Evolutionary conservation across 495 filamentous ascomycete genomes (phyloP).

Genomic region (Evernia prunastri): DNA sequence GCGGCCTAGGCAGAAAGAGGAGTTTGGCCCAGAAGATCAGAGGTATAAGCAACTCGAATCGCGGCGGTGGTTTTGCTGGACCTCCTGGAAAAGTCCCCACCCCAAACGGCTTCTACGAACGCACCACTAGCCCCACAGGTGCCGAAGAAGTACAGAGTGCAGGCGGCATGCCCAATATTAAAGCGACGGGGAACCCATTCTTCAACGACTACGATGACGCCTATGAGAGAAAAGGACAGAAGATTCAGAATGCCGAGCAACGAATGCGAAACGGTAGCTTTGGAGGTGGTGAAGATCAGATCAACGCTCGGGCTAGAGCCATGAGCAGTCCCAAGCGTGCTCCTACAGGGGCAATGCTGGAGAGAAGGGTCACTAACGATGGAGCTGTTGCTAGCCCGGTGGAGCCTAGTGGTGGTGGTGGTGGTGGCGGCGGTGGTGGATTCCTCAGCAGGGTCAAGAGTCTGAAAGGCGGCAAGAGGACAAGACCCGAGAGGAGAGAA

Average conservation of each 20-base stretch:
- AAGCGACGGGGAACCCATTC: slow-evolving; percentile 64
- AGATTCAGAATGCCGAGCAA: slow-evolving; percentile 51
- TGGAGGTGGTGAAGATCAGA: slow-evolving; percentile 36
- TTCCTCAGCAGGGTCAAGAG: slow-evolving; percentile 85
- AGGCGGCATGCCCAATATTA: slow-evolving; percentile 32
- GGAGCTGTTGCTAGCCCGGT: slow-evolving; percentile 33
- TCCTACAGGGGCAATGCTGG: slow-evolving; percentile 38
- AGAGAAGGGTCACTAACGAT: slow-evolving; percentile 67
- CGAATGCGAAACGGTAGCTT: slow-evolving; percentile 34
- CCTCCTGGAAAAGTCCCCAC: slow-evolving; percentile 48
- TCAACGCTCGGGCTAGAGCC: slow-evolving; percentile 40
- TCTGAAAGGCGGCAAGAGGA: slow-evolving; percentile 56
- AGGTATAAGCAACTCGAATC: slow-evolving; percentile 53
- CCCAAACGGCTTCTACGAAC: slow-evolving; percentile 36
- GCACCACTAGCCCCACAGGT: slow-evolving; percentile 22
- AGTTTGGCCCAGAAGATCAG: slow-evolving; percentile 82
- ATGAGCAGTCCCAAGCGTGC: slow-evolving; percentile 57
- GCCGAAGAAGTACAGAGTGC: slow-evolving; percentile 32
- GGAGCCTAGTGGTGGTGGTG: slow-evolving; percentile 22
- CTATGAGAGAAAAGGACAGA: slow-evolving; percentile 62
- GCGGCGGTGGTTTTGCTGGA: slow-evolving; percentile 40
- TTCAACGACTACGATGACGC: slow-evolving; percentile 75
- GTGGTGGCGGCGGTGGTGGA: slow-evolving; percentile 38
- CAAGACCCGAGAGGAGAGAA: slow-evolving; percentile 38
- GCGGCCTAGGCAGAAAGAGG: slow-evolving; percentile 82